A percentile compares a stretch with the other conserved stretches of the same genome.
Evolutionary conservation across 192 early-diverging fungal species (phyloP).

Genomic region (Pilaira anomala): DNA sequence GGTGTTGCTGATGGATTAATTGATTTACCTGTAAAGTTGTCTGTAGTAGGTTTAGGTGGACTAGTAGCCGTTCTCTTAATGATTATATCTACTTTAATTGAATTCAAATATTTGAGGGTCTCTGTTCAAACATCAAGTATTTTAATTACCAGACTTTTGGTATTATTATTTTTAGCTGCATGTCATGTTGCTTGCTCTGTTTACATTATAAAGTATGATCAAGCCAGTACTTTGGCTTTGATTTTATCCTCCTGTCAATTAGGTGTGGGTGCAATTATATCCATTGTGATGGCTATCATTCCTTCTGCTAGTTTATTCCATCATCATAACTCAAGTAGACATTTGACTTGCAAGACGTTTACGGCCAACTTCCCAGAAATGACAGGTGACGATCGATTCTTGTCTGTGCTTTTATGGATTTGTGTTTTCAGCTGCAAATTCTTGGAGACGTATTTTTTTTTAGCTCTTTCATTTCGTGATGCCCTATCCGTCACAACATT

Average conservation of each 20-base stretch:
- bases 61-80: conserved; percentile 51
- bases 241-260: conserved; percentile 58
- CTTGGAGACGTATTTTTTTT: conserved; percentile 67
- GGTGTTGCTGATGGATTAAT: conserved; percentile 21
- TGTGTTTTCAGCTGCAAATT: conserved; percentile 66
- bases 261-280: conserved; percentile 55
- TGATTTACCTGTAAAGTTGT: conserved; percentile 29
- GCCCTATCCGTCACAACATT: conserved; percentile 40
- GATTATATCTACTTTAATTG: conserved; percentile 48
- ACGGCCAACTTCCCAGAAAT: conserved; percentile 63
- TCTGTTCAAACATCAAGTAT: conserved; percentile 28
- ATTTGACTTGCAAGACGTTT: conserved; percentile 46
- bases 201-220: conserved; percentile 29
- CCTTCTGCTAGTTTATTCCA: conserved; percentile 53
- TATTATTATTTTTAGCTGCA: conserved; percentile 49
- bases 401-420: conserved; percentile 59
- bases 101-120: conserved; percentile 57
- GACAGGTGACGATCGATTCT: conserved; percentile 47
- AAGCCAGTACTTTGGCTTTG: conserved; percentile 35
- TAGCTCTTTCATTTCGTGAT: conserved; percentile 64
- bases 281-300: conserved; percentile 52
- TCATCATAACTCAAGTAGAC: neutral
- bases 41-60: conserved; percentile 56
- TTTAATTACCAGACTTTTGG: conserved; percentile 39
- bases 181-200: conserved; percentile 50